phyloP scores from a whole-genome alignment of 2,329 filamentous ascomycete genomes.

The Fusarium sp. region DNA sequence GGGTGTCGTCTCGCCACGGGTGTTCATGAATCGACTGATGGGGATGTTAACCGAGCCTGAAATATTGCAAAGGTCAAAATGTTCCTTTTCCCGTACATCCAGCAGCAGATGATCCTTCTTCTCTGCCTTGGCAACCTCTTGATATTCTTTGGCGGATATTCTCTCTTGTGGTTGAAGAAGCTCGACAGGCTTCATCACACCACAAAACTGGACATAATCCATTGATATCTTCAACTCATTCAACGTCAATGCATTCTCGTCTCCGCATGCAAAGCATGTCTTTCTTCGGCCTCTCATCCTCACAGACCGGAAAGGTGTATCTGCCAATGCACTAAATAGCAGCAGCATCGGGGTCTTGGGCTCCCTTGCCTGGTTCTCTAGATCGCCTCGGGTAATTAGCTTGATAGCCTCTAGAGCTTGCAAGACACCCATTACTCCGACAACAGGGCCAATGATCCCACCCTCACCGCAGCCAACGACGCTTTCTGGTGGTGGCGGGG shows the following conservation, averaged over 20 bases:
- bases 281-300: constrained; percentile 72
- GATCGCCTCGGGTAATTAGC: constrained; percentile 64
- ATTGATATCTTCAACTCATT: constrained; percentile 68
- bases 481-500: constrained; percentile 81
- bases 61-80: constrained; percentile 81
- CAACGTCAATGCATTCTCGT: constrained; percentile 64
- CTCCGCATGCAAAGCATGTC: constrained; percentile 80
- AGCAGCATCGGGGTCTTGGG: constrained; percentile 50
- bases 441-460: constrained; percentile 89
- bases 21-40: constrained; percentile 62
- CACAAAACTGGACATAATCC: constrained; percentile 89
- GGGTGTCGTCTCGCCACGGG: constrained; percentile 48
- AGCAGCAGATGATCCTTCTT: constrained; percentile 65
- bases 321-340: constrained; percentile 57
- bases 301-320: constrained; percentile 72
- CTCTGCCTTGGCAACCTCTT: constrained; percentile 38
- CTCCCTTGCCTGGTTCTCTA: constrained; percentile 30
- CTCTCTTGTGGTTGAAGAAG: constrained; percentile 70
- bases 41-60: constrained; percentile 77
- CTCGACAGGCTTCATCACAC: constrained; percentile 62
- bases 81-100: constrained; percentile 84
- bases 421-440: constrained; percentile 90
- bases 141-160: constrained; percentile 70
- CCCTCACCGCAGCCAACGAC: constrained; percentile 91
- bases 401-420: constrained; percentile 92